phyloP scores from a whole-genome alignment of 176 grass and related monocot genomes.

The Dendrocalamus sinicus region DNA sequence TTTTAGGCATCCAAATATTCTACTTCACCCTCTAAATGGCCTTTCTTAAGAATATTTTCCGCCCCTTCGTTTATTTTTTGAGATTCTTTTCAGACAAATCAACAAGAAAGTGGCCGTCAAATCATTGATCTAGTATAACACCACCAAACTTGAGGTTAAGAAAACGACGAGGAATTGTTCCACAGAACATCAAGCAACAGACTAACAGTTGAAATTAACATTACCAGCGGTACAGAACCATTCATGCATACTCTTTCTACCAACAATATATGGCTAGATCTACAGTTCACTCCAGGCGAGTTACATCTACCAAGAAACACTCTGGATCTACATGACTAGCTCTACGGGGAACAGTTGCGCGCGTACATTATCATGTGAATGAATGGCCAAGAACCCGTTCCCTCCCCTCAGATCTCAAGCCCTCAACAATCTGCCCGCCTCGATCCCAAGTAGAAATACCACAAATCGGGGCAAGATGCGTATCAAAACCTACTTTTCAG shows the following conservation, averaged over 20 bases:
- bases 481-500: background rate
- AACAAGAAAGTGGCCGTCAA: background rate
- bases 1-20: background rate
- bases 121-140: constrained; percentile 6
- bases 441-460: background rate
- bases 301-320: background rate
- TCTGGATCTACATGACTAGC: background rate
- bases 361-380: background rate
- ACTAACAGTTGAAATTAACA: background rate
- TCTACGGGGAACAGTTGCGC: background rate
- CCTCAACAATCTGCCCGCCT: background rate
- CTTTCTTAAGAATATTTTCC: background rate
- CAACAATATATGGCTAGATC: background rate
- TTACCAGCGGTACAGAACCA: background rate
- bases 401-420: background rate
- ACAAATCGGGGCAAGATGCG: background rate
- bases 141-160: background rate
- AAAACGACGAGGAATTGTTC: background rate
- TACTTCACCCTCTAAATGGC: background rate
- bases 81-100: background rate
- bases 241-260: background rate
- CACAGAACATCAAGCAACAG: background rate
- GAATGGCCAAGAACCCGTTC: background rate
- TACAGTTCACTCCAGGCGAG: background rate
- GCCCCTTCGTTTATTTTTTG: background rate